Evolutionary conservation across 805 yeast species (phyloP).

Genomic region (Metschnikowia amazonensis): DNA sequence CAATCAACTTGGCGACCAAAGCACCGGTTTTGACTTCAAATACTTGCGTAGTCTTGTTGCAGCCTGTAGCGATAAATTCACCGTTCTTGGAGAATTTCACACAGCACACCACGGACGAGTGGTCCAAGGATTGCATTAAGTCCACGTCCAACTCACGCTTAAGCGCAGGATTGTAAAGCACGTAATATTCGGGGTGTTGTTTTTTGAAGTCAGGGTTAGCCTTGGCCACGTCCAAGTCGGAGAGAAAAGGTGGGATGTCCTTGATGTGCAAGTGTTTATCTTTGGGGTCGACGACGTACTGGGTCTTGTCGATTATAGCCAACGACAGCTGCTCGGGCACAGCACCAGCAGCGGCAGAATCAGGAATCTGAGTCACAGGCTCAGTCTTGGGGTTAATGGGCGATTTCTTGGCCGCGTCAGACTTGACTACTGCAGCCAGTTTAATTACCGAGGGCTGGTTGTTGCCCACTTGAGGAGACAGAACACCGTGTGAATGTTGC

Average conservation of each 20-base stretch:
- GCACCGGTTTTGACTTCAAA: slow-evolving; percentile 91
- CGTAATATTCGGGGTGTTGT: slow-evolving; percentile 79
- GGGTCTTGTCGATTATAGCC: slow-evolving; percentile 37
- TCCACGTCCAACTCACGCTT: slow-evolving; percentile 69
- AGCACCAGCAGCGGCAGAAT: slow-evolving; percentile 21
- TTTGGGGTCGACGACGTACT: slow-evolving; percentile 40
- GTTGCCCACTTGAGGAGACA: slow-evolving; percentile 4
- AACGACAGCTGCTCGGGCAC: slow-evolving; percentile 22
- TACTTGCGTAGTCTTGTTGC: slow-evolving; percentile 93
- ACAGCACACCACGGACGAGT: slow-evolving; percentile 93
- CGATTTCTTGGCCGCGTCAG: slow-evolving; percentile 7
- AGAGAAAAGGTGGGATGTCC: slow-evolving; percentile 75
- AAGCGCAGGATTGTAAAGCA: slow-evolving; percentile 85
- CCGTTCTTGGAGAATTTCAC: slow-evolving; percentile 92
- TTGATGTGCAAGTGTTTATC: slow-evolving; percentile 57
- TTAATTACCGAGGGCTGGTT: slow-evolving; percentile 2
- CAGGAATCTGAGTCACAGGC: slow-evolving; percentile 12
- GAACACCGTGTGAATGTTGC: slow-evolving; percentile 1
- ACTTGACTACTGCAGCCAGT: slow-evolving; percentile 2
- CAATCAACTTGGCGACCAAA: slow-evolving; percentile 78
- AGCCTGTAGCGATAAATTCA: slow-evolving; percentile 90
- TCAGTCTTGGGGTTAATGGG: slow-evolving; percentile 15
- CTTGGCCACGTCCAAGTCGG: slow-evolving; percentile 73
- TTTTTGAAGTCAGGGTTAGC: slow-evolving; percentile 77
- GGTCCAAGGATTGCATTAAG: slow-evolving; percentile 84